Percentiles rank a stretch among this genome's conserved stretches.
These are phyloP conservation scores for Cyclaneusma minus DNA, from an alignment of 2,329 filamentous ascomycete species.

Conservation along the genomic window DNA sequence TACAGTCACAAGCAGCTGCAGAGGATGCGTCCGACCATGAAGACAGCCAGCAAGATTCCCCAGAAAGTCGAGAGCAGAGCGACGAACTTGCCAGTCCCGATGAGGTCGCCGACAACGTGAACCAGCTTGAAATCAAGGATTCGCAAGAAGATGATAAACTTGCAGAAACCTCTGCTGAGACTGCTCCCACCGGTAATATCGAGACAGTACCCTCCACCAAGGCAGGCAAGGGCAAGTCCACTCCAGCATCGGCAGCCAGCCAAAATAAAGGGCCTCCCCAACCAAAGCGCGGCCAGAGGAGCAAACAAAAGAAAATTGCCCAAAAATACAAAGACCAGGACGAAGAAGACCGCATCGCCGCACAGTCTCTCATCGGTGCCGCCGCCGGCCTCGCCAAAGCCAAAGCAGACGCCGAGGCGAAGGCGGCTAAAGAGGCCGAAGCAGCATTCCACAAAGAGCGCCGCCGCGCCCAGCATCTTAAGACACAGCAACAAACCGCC, in stretches of 20 bases:
- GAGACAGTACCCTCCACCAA: too few species aligned
- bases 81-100: slow-evolving; percentile 5
- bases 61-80: slow-evolving; percentile 6
- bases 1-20: slow-evolving; percentile 10
- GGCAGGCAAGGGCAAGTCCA: slow-evolving; percentile 12
- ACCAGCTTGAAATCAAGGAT: slow-evolving; percentile 1
- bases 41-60: slow-evolving; percentile 19
- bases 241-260: slow-evolving; percentile 15
- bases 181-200: slow-evolving; percentile 6
- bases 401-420: slow-evolving; percentile 52
- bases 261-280: slow-evolving; percentile 27
- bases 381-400: slow-evolving; percentile 49
- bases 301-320: slow-evolving; percentile 76
- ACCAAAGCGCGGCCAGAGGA: slow-evolving; percentile 57
- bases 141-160: slow-evolving; percentile 3
- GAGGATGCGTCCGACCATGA: slow-evolving; percentile 16
- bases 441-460: slow-evolving; percentile 57
- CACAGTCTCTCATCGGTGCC: slow-evolving; percentile 76
- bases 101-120: slow-evolving; percentile 1
- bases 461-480: slow-evolving; percentile 64
- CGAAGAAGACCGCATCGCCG: slow-evolving; percentile 75
- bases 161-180: slow-evolving; percentile 13
- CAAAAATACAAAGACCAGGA: slow-evolving; percentile 89
- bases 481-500: slow-evolving; percentile 58
- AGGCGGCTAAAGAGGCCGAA: slow-evolving; percentile 56